Conservation (phyloP, 2,329 filamentous ascomycete species). For the Colletotrichum agaves region DNA sequence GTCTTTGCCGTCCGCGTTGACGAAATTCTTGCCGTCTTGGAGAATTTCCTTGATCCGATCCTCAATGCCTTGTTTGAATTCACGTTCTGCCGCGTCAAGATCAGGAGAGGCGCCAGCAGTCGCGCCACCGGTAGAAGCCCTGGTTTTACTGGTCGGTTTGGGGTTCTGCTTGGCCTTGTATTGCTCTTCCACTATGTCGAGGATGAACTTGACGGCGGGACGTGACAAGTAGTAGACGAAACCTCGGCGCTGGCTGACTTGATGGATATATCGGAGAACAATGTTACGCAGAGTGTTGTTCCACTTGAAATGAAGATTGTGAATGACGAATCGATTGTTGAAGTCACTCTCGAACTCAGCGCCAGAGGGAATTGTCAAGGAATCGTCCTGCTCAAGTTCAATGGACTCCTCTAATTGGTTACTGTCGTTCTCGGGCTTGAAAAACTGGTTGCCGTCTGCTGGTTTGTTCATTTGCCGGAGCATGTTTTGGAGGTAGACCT, state of each 20-base stretch:
- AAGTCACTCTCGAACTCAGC: constrained; percentile 93
- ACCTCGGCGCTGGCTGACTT: constrained; percentile 93
- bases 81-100: constrained; percentile 60
- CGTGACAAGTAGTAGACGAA: constrained; percentile 98
- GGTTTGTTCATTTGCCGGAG: constrained; percentile 58
- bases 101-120: constrained; percentile 46
- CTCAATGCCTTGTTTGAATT: constrained; percentile 75
- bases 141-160: constrained; percentile 41
- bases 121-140: constrained; percentile 39
- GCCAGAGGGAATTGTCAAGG: constrained; percentile 74
- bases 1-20: constrained; percentile 71
- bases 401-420: constrained; percentile 49
- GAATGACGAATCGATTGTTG: constrained; percentile 97
- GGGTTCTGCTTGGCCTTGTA: constrained; percentile 71
- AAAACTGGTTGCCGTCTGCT: constrained; percentile 43
- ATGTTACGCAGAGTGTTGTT: constrained; percentile 97
- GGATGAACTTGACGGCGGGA: constrained; percentile 95
- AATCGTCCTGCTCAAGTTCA: constrained; percentile 63
- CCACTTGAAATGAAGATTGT: constrained; percentile 98
- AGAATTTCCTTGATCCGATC: constrained; percentile 88
- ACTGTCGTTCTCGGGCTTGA: constrained; percentile 41
- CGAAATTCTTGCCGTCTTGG: constrained; percentile 84
- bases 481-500: constrained; percentile 68
- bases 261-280: constrained; percentile 95
- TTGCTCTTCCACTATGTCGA: constrained; percentile 97